A percentile compares a stretch with the other conserved stretches of the same genome.
Evolutionary conservation across 2,329 filamentous ascomycete genomes (phyloP).

Genomic region (Trichoderma arundinaceum): DNA sequence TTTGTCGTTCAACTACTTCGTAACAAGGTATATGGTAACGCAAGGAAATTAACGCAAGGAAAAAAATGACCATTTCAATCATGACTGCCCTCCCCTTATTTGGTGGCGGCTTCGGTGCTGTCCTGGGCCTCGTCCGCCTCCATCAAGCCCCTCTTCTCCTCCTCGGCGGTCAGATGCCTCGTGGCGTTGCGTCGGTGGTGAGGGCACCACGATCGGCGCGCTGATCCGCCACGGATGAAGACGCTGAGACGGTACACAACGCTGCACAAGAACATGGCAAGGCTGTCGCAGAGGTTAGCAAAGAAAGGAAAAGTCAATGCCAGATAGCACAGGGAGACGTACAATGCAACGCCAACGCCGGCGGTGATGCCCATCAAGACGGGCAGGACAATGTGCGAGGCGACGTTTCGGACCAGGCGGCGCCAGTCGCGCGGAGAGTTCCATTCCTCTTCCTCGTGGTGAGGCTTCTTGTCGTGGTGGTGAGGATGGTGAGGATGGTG

Average conservation of each 20-base stretch:
- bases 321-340: slow-evolving; percentile 41
- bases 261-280: slow-evolving; percentile 71
- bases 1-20: slow-evolving; percentile 13
- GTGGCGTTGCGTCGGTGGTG: slow-evolving; percentile 20
- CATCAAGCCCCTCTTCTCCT: slow-evolving; percentile 60
- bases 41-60: slow-evolving; percentile 28
- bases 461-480: slow-evolving; percentile 35
- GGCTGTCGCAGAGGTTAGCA: slow-evolving; percentile 46
- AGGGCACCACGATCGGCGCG: slow-evolving; percentile 30
- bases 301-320: neutral
- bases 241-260: slow-evolving; percentile 65
- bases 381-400: slow-evolving; percentile 69
- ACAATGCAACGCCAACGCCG: slow-evolving; percentile 70
- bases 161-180: slow-evolving; percentile 36
- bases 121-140: slow-evolving; percentile 42
- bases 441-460: slow-evolving; percentile 19
- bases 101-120: slow-evolving; percentile 38
- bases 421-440: slow-evolving; percentile 38
- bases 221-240: slow-evolving; percentile 45
- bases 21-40: slow-evolving; percentile 19
- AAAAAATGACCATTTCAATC: neutral
- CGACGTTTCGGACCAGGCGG: slow-evolving; percentile 58
- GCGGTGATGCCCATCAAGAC: slow-evolving; percentile 71
- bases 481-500: slow-evolving; percentile 32
- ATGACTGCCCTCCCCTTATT: neutral